phyloP scores from a whole-genome alignment of 2,329 filamentous ascomycete genomes.

The Escovopsis weberi region DNA sequence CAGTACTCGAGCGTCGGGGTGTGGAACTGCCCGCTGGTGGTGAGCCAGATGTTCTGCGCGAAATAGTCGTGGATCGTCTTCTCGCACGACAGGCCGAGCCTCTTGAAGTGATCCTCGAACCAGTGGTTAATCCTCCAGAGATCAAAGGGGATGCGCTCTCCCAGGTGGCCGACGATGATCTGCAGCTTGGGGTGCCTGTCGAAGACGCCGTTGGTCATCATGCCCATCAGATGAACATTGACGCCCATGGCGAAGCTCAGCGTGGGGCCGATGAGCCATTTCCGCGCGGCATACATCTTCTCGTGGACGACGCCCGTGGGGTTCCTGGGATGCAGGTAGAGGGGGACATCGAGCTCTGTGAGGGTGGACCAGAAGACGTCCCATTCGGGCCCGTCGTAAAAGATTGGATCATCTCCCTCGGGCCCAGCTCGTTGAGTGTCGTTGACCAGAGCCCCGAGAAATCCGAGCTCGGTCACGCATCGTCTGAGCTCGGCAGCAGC shows the following conservation, averaged over 20 bases:
- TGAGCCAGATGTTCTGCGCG: slow-evolving; percentile 39
- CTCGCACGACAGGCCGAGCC: slow-evolving; percentile 31
- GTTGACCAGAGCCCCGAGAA: slow-evolving; percentile 47
- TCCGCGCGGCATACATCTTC: slow-evolving; percentile 42
- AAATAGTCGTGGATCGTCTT: slow-evolving; percentile 39
- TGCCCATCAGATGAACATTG: slow-evolving; percentile 38
- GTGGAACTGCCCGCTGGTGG: slow-evolving; percentile 41
- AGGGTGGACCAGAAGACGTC: slow-evolving; percentile 46
- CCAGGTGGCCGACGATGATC: slow-evolving; percentile 32
- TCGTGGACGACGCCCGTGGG: slow-evolving; percentile 42
- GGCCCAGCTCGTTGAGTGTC: slow-evolving; percentile 44
- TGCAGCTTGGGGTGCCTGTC: slow-evolving; percentile 31
- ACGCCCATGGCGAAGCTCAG: slow-evolving; percentile 45
- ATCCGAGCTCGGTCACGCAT: slow-evolving; percentile 42
- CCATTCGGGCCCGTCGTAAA: slow-evolving; percentile 48
- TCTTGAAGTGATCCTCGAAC: slow-evolving; percentile 42
- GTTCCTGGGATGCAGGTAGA: slow-evolving; percentile 49
- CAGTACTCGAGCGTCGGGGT: slow-evolving; percentile 36
- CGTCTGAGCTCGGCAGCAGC: slow-evolving; percentile 35
- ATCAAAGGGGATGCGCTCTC: slow-evolving; percentile 34
- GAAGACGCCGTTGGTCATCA: slow-evolving; percentile 36
- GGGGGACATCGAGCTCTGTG: slow-evolving; percentile 44
- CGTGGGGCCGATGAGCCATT: slow-evolving; percentile 45
- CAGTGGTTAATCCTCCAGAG: slow-evolving; percentile 37
- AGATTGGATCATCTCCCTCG: slow-evolving; percentile 46